phyloP scores from a whole-genome alignment of 495 filamentous ascomycete species.

The Aspergillus olivimuriae region DNA sequence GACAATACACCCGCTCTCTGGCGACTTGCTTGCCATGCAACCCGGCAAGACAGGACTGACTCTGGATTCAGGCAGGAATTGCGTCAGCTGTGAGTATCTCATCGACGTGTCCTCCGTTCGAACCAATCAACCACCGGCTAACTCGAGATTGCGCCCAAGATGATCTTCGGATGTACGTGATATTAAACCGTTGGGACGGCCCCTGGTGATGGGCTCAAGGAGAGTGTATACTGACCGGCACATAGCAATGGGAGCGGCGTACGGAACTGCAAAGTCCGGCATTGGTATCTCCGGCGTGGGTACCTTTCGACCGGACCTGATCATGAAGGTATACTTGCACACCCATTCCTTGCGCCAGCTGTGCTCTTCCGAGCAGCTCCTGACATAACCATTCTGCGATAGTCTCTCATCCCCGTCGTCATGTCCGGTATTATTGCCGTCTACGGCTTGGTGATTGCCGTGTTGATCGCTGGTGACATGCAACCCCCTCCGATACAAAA shows the following conservation, averaged over 20 bases:
- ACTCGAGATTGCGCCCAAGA: slow-evolving; percentile 39
- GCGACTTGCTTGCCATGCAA: slow-evolving; percentile 31
- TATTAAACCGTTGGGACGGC: slow-evolving; percentile 11
- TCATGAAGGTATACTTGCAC: slow-evolving; percentile 76
- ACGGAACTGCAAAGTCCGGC: slow-evolving; percentile 94
- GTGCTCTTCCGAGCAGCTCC: no score
- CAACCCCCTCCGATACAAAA: slow-evolving; percentile 52
- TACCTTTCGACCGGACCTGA: slow-evolving; percentile 86
- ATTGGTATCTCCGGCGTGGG: slow-evolving; percentile 95
- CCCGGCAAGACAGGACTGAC: slow-evolving; percentile 1
- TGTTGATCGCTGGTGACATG: slow-evolving; percentile 85
- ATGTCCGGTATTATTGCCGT: slow-evolving; percentile 99
- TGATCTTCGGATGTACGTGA: slow-evolving; percentile 83
- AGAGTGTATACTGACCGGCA: slow-evolving; percentile 19
- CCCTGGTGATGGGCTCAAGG: slow-evolving; percentile 4
- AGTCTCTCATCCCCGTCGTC: slow-evolving; percentile 93
- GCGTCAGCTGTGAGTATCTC: slow-evolving; percentile 79
- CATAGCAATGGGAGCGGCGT: slow-evolving; percentile 83
- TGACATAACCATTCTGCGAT: no score
- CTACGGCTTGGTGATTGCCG: slow-evolving; percentile 92
- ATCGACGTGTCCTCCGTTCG: slow-evolving; percentile 1
- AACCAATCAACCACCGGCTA: slow-evolving; percentile 13
- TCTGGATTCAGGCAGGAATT: slow-evolving; percentile 61
- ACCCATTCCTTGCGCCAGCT: no score
- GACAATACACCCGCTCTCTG: no score